Evolutionary conservation across 106 monocot genomes (phyloP), one percentile per base, ranked within the genome.

Genomic region (Dendrobium catenatum): DNA sequence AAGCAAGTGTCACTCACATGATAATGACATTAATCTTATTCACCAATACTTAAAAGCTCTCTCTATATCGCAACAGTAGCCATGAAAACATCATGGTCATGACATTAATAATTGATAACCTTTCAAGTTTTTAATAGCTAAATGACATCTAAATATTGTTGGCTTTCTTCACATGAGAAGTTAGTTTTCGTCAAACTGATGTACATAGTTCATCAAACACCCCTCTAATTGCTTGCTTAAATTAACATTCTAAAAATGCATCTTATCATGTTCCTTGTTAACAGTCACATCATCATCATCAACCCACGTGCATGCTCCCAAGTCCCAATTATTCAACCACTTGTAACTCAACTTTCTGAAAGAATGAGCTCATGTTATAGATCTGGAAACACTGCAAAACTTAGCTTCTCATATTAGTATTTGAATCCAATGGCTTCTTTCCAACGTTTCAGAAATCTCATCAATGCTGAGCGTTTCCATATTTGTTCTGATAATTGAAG

Each of bases 251-350:
- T 51, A 5, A 61, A 22, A 61, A 61, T 22, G n/a, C 22, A 61
- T 22, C n/a, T 6, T 61, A 19, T 61, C n/a, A 61, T 61, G n/a
- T 61, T 20, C 20, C 61, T 22, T 13, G 24, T 61, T 22, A 10
- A 5, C 61, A 61, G 19, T 22, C 19, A n/a, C 22, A 61, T 61
- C 29, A 70, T 70, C 37, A 70, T 70, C 70, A 70, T 70, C 37
- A 70, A 70, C 70, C 70, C 70, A 70, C 37, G 70, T 70, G 70
- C 70, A 70, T 70, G 70, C 33, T 70, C 37, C 70, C 70, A 70
- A 70, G 6, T 22, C 37, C 70, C 70, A 70, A 70, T n/a, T 22
- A 70, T 70, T 70, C 70, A 70, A 22, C 31, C 37, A 4, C 2
- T 31, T 70, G 70, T 70, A 70, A 37, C 70, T 37, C 16, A 33